phyloP scores from a whole-genome alignment of 2,329 filamentous ascomycete genomes.

The Beauveria bassiana region DNA sequence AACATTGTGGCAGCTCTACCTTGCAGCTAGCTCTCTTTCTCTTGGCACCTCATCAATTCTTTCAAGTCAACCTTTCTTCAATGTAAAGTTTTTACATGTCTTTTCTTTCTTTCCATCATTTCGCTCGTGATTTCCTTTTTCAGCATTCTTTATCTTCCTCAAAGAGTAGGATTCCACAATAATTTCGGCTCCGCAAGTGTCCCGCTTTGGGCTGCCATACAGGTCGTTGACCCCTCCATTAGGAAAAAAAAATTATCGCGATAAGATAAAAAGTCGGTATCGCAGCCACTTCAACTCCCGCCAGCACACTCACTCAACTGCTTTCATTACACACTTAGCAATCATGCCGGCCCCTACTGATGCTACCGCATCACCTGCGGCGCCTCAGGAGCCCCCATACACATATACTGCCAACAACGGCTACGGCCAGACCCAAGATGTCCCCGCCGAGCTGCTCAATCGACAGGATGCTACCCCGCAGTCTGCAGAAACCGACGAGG shows the following conservation, averaged over 20 bases:
- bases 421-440: conserved; percentile 32
- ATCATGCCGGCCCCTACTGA: conserved; percentile 3
- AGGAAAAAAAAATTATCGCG: conserved; percentile 6
- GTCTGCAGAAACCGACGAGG: conserved; percentile 19
- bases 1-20: no score
- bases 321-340: neutral
- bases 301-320: neutral
- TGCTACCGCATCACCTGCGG: conserved; percentile 25
- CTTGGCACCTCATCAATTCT: no score
- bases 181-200: neutral
- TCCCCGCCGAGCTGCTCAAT: conserved; percentile 24
- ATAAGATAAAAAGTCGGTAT: neutral
- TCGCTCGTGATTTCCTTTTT: no score
- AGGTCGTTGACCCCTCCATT: conserved; percentile 5
- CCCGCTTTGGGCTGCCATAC: conserved; percentile 6
- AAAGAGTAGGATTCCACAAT: no score
- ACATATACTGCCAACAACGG: conserved; percentile 36
- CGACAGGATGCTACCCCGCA: conserved; percentile 18
- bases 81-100: no score
- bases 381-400: conserved; percentile 38
- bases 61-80: no score
- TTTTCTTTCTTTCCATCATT: no score
- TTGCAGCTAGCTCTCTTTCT: no score
- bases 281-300: neutral
- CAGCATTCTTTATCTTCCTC: no score